Evolutionary conservation across 345 rosid species (phyloP).

Genomic region (Brassica juncea): DNA sequence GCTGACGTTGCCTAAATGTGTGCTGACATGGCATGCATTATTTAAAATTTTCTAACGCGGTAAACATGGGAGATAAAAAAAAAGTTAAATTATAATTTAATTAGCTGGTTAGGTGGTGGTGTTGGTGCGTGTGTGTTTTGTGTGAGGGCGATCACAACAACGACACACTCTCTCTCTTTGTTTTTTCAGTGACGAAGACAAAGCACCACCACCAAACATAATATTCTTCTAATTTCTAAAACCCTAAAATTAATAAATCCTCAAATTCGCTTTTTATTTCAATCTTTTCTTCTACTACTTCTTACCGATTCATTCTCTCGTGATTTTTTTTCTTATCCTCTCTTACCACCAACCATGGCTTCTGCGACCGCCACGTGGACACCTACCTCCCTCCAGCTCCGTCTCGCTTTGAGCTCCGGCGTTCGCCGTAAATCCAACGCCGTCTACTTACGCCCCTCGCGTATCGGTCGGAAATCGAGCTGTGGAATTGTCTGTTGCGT

Average conservation of each 20-base stretch:
- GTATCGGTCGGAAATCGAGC: constrained; percentile 39
- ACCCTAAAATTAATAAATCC: constrained; percentile 26
- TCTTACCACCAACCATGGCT: constrained; percentile 42
- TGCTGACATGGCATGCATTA: constrained; percentile 21
- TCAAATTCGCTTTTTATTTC: neutral
- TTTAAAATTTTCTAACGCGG: neutral
- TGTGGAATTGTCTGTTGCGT: constrained; percentile 37
- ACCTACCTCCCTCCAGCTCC: constrained; percentile 86
- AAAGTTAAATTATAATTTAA: neutral
- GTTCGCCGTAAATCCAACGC: constrained; percentile 33
- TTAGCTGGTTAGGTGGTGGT: constrained; percentile 30
- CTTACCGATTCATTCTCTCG: constrained; percentile 13
- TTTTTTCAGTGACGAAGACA: constrained; percentile 12
- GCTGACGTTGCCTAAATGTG: neutral
- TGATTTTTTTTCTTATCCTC: constrained; percentile 27
- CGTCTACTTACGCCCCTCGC: constrained; percentile 34
- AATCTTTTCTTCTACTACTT: constrained; percentile 15
- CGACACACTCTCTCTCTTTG: neutral
- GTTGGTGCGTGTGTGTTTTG: constrained; percentile 1
- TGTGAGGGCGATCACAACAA: constrained; percentile 30
- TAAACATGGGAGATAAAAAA: neutral
- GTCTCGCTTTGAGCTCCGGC: constrained; percentile 54
- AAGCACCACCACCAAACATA: constrained; percentile 7
- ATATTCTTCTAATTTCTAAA: neutral
- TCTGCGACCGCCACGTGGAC: constrained; percentile 55